These are phyloP conservation scores for Aspergillus persii DNA, from an alignment of 2,329 filamentous ascomycete species.

Conservation along the genomic window DNA sequence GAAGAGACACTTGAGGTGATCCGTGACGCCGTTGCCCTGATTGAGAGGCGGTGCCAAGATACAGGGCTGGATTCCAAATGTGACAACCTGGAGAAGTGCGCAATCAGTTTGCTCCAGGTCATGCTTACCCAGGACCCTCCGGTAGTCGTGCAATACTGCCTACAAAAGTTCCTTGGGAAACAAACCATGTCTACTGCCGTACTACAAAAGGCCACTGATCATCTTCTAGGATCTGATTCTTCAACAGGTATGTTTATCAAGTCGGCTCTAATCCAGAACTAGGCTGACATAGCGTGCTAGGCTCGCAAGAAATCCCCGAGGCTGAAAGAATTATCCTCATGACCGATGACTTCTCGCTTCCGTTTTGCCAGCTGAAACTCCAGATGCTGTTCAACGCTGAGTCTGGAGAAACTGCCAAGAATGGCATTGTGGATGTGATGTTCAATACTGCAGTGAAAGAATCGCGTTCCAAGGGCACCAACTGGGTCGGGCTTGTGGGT, in stretches of 20 bases:
- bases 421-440: slow-evolving; percentile 38
- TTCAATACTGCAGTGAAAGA: slow-evolving; percentile 40
- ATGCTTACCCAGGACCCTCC: slow-evolving; percentile 35
- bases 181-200: slow-evolving; percentile 26
- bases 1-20: slow-evolving; percentile 35
- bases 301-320: slow-evolving; percentile 22
- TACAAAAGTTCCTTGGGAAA: slow-evolving; percentile 29
- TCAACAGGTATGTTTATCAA: slow-evolving; percentile 15
- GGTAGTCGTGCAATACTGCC: slow-evolving; percentile 25
- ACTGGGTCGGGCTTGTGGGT: slow-evolving; percentile 41
- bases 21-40: slow-evolving; percentile 28
- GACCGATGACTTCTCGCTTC: slow-evolving; percentile 43
- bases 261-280: not conserved
- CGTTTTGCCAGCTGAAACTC: slow-evolving; percentile 43
- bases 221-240: slow-evolving; percentile 29
- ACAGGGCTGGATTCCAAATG: slow-evolving; percentile 2
- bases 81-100: slow-evolving; percentile 20
- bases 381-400: slow-evolving; percentile 39
- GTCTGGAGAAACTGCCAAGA: slow-evolving; percentile 25
- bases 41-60: slow-evolving; percentile 11
- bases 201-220: slow-evolving; percentile 33
- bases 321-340: slow-evolving; percentile 36
- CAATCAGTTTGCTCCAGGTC: slow-evolving; percentile 32
- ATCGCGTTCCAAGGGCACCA: slow-evolving; percentile 31
- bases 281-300: slow-evolving; percentile 11